Evolutionary conservation across 129 eudicot genomes (phyloP).

Genomic region (Saussurea involucrata): DNA sequence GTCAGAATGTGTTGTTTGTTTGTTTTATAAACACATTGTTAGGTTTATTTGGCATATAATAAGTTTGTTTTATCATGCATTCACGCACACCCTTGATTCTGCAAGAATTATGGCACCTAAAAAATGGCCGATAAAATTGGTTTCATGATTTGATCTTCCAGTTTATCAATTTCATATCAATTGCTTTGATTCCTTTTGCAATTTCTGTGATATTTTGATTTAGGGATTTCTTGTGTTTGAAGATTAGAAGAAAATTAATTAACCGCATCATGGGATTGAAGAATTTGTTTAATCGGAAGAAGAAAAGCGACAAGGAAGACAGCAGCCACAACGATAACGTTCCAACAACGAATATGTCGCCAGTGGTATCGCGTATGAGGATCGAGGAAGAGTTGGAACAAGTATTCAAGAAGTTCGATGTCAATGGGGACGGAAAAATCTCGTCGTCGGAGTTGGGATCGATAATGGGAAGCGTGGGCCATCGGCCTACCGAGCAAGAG

Average conservation of each 20-base stretch:
- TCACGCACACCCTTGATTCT: slow-evolving; percentile 15
- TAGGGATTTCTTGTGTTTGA: background rate
- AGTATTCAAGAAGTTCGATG: slow-evolving; percentile 61
- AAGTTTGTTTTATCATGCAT: slow-evolving; percentile 18
- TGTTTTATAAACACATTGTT: background rate
- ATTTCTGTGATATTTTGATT: background rate
- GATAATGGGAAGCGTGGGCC: slow-evolving; percentile 66
- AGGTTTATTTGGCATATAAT: slow-evolving; percentile 6
- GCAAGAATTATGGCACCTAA: slow-evolving; percentile 11
- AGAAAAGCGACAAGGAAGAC: slow-evolving; percentile 16
- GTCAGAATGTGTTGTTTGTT: background rate
- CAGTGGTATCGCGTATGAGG: slow-evolving; percentile 16
- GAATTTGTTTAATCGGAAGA: slow-evolving; percentile 33
- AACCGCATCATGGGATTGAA: slow-evolving; percentile 39
- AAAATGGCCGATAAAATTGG: slow-evolving; percentile 8
- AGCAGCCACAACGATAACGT: background rate
- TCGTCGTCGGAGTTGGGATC: slow-evolving; percentile 64
- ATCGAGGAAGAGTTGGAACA: slow-evolving; percentile 51
- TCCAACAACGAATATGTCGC: background rate
- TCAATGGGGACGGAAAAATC: slow-evolving; percentile 70
- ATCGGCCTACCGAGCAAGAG: slow-evolving; percentile 43
- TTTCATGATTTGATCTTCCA: slow-evolving; percentile 2
- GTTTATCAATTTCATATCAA: background rate
- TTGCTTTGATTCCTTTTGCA: background rate
- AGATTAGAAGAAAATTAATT: background rate